These are phyloP conservation scores for Schizophyllum amplum DNA, from an alignment of 1,284 basidiomycete genomes.

Conservation along the genomic window DNA sequence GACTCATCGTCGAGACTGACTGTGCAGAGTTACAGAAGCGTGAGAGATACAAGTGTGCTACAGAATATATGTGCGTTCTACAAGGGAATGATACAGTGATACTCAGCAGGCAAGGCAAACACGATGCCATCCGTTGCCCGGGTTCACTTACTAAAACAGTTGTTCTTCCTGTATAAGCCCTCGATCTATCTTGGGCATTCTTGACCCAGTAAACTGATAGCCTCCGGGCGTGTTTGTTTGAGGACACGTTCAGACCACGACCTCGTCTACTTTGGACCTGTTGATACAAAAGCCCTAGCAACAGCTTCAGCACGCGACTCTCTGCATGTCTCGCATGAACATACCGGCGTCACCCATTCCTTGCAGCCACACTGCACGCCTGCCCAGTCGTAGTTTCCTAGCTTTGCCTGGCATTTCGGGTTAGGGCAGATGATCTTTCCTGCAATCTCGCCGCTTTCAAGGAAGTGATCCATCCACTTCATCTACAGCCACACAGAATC, in stretches of 20 bases:
- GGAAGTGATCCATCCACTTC: conserved; percentile 89
- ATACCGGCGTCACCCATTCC: conserved; percentile 83
- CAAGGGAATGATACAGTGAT: too few relatives aligned
- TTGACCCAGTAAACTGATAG: too few relatives aligned
- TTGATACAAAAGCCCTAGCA: conserved; percentile 82
- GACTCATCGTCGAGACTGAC: too few relatives aligned
- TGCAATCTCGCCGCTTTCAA: conserved; percentile 65
- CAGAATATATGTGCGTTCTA: too few relatives aligned
- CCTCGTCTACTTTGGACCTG: conserved; percentile 85
- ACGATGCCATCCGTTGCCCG: too few relatives aligned
- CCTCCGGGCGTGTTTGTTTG: too few relatives aligned
- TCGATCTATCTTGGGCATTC: too few relatives aligned
- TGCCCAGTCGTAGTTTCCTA: conserved; percentile 97
- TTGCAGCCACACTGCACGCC: conserved; percentile 89
- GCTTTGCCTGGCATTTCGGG: conserved; percentile 80
- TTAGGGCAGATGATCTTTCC: conserved; percentile 93
- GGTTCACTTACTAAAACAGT: too few relatives aligned
- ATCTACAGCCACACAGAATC: conserved; percentile 39
- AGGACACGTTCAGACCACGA: conserved; percentile 26
- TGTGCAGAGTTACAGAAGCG: too few relatives aligned
- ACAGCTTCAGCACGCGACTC: neutral
- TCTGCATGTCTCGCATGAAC: conserved; percentile 18
- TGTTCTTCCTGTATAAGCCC: too few relatives aligned
- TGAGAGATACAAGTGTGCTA: too few relatives aligned
- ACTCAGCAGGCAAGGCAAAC: too few relatives aligned